Evolutionary conservation across 176 grass and related monocot genomes (phyloP).

Genomic region (Bolboschoenus planiculmis): DNA sequence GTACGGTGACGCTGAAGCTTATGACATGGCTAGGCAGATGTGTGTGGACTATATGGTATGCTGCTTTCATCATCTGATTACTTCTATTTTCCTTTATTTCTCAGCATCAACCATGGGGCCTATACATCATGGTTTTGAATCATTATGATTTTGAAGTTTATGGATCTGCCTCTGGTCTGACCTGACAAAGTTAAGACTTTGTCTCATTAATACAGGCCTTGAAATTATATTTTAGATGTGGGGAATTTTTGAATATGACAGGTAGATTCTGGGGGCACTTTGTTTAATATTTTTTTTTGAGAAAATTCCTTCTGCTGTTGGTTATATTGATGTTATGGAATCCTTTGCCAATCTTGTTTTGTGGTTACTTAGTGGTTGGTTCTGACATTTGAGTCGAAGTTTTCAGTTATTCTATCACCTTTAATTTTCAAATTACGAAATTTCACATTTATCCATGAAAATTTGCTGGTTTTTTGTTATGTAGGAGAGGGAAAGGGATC

Average conservation of each 20-base stretch:
- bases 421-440: not conserved
- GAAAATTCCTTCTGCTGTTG: not conserved
- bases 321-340: not conserved
- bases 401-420: not conserved
- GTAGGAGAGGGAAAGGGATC: constrained; percentile 91
- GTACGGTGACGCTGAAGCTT: constrained; percentile 88
- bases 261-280: not conserved
- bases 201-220: not conserved
- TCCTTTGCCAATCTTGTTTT: not conserved
- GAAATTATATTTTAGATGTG: not conserved
- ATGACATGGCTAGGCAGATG: constrained; percentile 95
- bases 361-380: not conserved
- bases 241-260: not conserved
- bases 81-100: not conserved
- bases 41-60: constrained; percentile 97
- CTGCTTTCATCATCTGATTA: not conserved
- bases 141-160: not conserved
- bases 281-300: not conserved
- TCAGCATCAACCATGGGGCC: not conserved
- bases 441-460: not conserved
- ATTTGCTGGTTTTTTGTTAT: constrained; percentile 6
- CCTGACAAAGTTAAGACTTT: not conserved
- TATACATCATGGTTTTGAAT: not conserved
- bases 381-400: not conserved
- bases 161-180: not conserved